Base-by-base conservation (phyloP, 2,329 filamentous ascomycete species). In the Leptographium wingfieldii region DNA sequence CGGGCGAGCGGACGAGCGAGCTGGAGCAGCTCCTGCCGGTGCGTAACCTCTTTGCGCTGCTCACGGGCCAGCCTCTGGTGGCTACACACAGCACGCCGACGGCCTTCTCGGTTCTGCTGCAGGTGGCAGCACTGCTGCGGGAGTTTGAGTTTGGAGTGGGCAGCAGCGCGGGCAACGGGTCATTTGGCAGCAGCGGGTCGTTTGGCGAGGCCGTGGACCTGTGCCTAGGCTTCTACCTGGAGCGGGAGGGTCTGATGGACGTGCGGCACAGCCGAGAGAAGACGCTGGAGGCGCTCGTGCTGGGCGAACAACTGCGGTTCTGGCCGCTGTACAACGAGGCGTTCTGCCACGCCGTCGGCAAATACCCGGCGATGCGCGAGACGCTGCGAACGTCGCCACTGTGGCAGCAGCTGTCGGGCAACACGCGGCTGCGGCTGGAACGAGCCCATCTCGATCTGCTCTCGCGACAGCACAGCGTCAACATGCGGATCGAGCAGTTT, bases 291-390 rank as follows among this genome's bases (percentile, higher is more conserved):
- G 88, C 86, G 0, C 80, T 97, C 55, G 80, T 97, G n/a, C 77
- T 99, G 12, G 92, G 89, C 60, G 92, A 99, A 73, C 82, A 83
- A 46, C 88, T 97, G 84, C 85, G 86, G 61, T 95, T 83, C 55
- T 82, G 86, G 67, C 80, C 85, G 9, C 79, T 99, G 2, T 97
- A 95, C 73, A 90, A 89, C 61, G 91, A 96, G 71, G 90, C 90
- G 0, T 97, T 96, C 68, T 85, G 91, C 5, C 94, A 97, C 71
- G 90, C 86, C 0, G 90, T 89, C 11, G 94, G 92, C 56, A 95
- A 94, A 72, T 90, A 92, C 61, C 81, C 88, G 25, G 79, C 90
- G 38, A 83, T 91, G 61, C 79, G 84, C 59, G 76, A 80, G 2
- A 73, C 91, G 55, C 81, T 84, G 52, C 31, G 31, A 7, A 43